These are phyloP conservation scores for Ganoderma lingzhi DNA, from an alignment of 1,284 basidiomycete species.

Conservation along the genomic window DNA sequence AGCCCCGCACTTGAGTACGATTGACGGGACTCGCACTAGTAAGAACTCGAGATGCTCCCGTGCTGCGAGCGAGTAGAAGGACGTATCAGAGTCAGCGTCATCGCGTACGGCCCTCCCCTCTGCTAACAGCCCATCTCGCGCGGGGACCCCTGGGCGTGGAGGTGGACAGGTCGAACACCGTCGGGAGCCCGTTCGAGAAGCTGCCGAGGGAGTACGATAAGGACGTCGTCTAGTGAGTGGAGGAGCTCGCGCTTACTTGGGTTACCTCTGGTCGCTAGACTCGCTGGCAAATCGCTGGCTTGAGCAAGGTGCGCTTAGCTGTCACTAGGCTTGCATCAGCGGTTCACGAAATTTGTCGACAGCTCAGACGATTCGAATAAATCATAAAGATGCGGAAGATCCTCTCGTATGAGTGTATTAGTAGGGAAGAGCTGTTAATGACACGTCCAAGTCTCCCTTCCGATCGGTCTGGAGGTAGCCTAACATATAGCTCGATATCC, in stretches of 20 bases:
- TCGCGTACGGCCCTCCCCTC: constrained; percentile 48
- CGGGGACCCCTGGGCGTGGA: constrained; percentile 43
- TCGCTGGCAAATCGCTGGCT: constrained; percentile 45
- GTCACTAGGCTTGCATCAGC: not conserved
- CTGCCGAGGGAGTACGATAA: constrained; percentile 41
- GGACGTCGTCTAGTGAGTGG: constrained; percentile 49
- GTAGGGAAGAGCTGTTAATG: constrained; percentile 32
- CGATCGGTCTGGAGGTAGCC: not conserved
- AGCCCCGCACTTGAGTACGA: too few species aligned
- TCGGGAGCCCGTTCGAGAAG: constrained; percentile 42
- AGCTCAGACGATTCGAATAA: constrained; percentile 23
- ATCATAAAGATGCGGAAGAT: constrained; percentile 25
- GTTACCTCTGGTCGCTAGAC: constrained; percentile 42
- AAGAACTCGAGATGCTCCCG: constrained; percentile 58
- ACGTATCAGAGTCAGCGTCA: constrained; percentile 47
- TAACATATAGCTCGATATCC: not conserved
- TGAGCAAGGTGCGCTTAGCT: constrained; percentile 28
- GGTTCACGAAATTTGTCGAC: not conserved
- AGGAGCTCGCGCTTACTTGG: constrained; percentile 52
- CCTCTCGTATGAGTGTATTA: constrained; percentile 30
- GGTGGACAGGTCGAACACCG: constrained; percentile 36
- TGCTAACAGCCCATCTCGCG: constrained; percentile 49
- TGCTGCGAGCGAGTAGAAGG: constrained; percentile 52
- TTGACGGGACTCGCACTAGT: not conserved
- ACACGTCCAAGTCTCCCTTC: constrained; percentile 6